Base-by-base conservation (phyloP, 305 asterid species). In the Euphrasia arctica region DNA sequence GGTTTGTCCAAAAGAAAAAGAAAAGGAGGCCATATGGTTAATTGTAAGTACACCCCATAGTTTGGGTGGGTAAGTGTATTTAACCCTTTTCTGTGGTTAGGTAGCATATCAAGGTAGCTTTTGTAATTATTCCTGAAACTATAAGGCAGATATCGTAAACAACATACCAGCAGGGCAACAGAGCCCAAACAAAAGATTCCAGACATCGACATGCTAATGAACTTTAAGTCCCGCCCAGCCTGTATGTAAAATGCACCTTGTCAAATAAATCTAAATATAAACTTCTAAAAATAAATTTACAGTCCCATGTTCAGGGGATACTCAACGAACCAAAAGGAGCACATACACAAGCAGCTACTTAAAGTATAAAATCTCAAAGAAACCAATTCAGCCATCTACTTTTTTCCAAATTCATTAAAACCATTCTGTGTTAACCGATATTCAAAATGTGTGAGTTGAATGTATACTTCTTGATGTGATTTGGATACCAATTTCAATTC, bases 191-290 rank as follows among this genome's bases (percentile, higher is more conserved):
- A 68, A 67, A 92, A 87, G 70, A 89, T 74, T 36, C 75, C 72
- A 60, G 78, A 79, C 97, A 89, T 89, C 31, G 98, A 84, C 69
- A 70, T 59, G 72, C 97, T 92, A 64, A 89, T 85, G 76, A 84
- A 92, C 76, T 82, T 85, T 77, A 89, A 85, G 72, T 92, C 98
- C 60, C 97, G 83, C 54, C 97, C 97, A 72, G 97, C 98, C 98
- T 89, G 79, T 80, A 75, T 43, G 47, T 60, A 54, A 63, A 6
- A 66, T 36, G 62, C 57, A 73, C 13, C 51, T 25, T 31, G 39
- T 62, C 31, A 64, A 64, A 55, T 47, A 58, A 8, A 42, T 2
- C 66, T 48, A 51, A 60, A 66, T 57, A 29, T 62, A 62, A 57
- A 51, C 55, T 73, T 66, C 27, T 25, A 52, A 13, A 15, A 7